A percentile compares a stretch with the other conserved stretches of the same genome.
Conservation (phyloP, 208 protist species). For the Lotmaria passim region DNA sequence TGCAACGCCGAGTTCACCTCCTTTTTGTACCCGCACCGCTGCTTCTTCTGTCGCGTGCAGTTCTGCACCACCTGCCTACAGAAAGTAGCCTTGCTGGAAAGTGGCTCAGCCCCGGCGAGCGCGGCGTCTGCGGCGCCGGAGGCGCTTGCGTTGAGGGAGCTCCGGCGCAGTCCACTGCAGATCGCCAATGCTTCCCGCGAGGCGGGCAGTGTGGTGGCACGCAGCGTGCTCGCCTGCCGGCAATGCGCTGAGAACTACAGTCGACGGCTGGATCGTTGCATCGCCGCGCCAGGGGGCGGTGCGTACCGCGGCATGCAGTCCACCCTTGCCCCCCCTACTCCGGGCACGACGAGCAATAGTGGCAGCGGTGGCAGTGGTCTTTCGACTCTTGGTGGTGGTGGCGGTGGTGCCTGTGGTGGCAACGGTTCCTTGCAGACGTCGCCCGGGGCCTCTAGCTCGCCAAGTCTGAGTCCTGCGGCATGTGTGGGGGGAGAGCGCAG, state of each 20-base stretch:
- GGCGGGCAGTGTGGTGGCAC: constrained; percentile 7
- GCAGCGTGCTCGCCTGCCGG: constrained; percentile 42
- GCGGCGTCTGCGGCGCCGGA: not conserved
- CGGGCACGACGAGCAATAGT: no score
- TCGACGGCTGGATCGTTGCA: constrained; percentile 44
- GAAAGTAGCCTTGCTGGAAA: constrained; percentile 27
- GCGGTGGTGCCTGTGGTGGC: not conserved
- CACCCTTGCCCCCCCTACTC: constrained; percentile 4
- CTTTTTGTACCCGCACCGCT: constrained; percentile 60
- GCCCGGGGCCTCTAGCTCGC: not conserved
- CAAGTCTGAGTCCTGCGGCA: not conserved
- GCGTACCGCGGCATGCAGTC: constrained; percentile 38
- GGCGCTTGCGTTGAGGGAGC: not conserved
- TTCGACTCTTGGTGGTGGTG: no score
- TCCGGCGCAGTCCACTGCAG: not conserved
- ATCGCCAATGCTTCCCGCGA: not conserved
- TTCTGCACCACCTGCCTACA: constrained; percentile 70
- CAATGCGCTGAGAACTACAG: constrained; percentile 74
- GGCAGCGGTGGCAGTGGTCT: no score
- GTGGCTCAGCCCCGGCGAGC: not conserved
- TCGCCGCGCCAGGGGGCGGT: constrained; percentile 27
- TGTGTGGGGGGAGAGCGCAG: constrained; percentile 28
- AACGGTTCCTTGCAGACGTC: constrained; percentile 1
- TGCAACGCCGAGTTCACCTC: constrained; percentile 73
- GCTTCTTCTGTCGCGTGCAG: constrained; percentile 67